A percentile compares a stretch with the other conserved stretches of the same genome.
phyloP scores from a whole-genome alignment of 2,329 filamentous ascomycete species.

The Coniella lustricola region DNA sequence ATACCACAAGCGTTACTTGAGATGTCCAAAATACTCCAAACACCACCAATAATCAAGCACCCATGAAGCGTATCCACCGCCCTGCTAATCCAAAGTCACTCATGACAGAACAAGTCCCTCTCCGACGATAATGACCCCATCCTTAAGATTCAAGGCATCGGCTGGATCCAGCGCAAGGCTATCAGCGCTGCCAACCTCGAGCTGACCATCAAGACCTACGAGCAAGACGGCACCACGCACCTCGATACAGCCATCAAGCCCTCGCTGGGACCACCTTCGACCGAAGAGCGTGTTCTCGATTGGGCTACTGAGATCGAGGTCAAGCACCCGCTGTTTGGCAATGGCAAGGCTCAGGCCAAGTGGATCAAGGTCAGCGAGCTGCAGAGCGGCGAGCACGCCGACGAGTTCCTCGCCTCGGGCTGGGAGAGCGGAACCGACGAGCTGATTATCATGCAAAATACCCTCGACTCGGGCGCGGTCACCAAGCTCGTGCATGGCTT shows the following conservation, averaged over 20 bases:
- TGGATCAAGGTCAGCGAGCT: constrained; percentile 13
- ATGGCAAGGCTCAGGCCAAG: constrained; percentile 16
- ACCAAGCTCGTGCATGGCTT: constrained; percentile 14
- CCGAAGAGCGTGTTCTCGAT: constrained; percentile 17
- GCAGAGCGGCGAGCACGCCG: constrained; percentile 5
- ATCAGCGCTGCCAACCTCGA: constrained; percentile 16
- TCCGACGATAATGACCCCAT: constrained; percentile 17
- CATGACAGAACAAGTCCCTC: constrained; percentile 12
- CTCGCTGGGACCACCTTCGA: constrained; percentile 11
- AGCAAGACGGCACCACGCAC: constrained; percentile 14
- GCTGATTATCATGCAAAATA: constrained; percentile 15
- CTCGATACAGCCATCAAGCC: constrained; percentile 18
- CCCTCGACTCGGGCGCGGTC: constrained; percentile 13
- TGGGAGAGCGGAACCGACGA: constrained; percentile 18
- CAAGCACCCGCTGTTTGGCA: constrained; percentile 18
- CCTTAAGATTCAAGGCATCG: constrained; percentile 18
- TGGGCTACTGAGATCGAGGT: constrained; percentile 14
- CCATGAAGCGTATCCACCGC: too few relatives aligned
- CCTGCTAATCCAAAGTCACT: too few relatives aligned
- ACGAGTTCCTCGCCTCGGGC: constrained; percentile 17
- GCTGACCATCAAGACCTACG: constrained; percentile 15
- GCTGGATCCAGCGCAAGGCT: constrained; percentile 20
- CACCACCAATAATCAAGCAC: too few relatives aligned
- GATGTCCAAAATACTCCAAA: neutral
- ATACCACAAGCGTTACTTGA: too few relatives aligned